phyloP scores from a whole-genome alignment of 2,329 filamentous ascomycete species.

The Colletotrichum higginsianum region DNA sequence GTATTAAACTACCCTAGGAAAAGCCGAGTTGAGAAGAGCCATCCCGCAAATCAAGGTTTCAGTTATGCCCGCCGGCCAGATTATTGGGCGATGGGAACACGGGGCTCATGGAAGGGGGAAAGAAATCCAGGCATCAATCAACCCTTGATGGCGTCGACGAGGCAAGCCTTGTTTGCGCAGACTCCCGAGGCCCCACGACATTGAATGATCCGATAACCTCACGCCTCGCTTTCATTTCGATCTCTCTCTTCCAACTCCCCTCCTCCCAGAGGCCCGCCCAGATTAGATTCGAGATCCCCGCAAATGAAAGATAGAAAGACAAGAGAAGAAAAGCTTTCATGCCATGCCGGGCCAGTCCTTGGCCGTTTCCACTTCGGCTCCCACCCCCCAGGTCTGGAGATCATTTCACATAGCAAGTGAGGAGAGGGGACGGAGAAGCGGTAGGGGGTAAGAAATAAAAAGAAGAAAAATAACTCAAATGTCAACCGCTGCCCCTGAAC shows the following conservation, averaged over 20 bases:
- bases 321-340: constrained; percentile 33
- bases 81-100: not conserved
- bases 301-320: not conserved
- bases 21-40: not conserved
- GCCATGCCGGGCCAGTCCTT: constrained; percentile 37
- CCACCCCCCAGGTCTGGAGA: constrained; percentile 19
- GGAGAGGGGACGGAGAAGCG: not conserved
- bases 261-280: not conserved
- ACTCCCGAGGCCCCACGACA: not conserved
- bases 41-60: constrained; percentile 11
- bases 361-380: constrained; percentile 15
- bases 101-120: not conserved
- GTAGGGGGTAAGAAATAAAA: not conserved
- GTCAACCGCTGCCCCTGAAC: constrained; percentile 5
- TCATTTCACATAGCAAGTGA: constrained; percentile 34
- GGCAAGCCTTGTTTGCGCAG: not conserved
- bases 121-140: not conserved
- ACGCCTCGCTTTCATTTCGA: not conserved
- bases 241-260: not conserved
- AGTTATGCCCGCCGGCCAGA: not conserved
- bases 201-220: not conserved
- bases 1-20: constrained; percentile 4
- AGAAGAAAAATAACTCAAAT: constrained; percentile 1
- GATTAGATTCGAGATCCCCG: constrained; percentile 1
- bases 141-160: not conserved